Conservation (phyloP, 768 basidiomycete genomes). For the Galerina sulciceps region DNA sequence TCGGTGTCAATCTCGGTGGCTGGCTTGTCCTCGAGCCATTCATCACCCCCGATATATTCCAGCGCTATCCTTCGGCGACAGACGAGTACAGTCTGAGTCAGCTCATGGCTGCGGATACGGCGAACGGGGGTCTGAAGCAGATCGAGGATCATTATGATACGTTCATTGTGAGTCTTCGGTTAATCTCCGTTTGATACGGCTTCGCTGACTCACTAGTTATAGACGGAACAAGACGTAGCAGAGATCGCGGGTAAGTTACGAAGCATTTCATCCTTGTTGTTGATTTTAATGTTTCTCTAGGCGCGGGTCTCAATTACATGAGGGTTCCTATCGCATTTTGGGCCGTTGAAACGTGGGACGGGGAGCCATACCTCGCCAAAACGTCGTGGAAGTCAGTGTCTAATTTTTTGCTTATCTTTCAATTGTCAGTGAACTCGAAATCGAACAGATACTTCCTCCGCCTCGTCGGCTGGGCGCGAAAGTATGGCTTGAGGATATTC, state of each 20-base stretch:
- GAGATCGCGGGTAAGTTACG: slow-evolving; percentile 73
- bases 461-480: no score
- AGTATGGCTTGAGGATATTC: no score
- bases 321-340: slow-evolving; percentile 84
- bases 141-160: slow-evolving; percentile 80
- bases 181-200: neutral
- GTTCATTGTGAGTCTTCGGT: slow-evolving; percentile 67
- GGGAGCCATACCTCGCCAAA: no score
- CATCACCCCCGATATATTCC: slow-evolving; percentile 65
- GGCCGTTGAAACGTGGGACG: slow-evolving; percentile 77
- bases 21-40: slow-evolving; percentile 79
- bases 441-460: slow-evolving; percentile 72
- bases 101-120: slow-evolving; percentile 69
- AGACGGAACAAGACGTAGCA: slow-evolving; percentile 89
- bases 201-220: neutral
- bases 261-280: neutral
- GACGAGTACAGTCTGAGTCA: slow-evolving; percentile 74
- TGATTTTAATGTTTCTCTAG: slow-evolving; percentile 11
- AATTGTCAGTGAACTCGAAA: neutral
- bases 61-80: slow-evolving; percentile 54
- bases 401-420: neutral
- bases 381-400: slow-evolving; percentile 71
- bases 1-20: slow-evolving; percentile 75
- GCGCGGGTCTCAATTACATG: slow-evolving; percentile 85
- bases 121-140: no score